phyloP scores from a whole-genome alignment of 2,329 filamentous ascomycete species.

The Fusarium musae region DNA sequence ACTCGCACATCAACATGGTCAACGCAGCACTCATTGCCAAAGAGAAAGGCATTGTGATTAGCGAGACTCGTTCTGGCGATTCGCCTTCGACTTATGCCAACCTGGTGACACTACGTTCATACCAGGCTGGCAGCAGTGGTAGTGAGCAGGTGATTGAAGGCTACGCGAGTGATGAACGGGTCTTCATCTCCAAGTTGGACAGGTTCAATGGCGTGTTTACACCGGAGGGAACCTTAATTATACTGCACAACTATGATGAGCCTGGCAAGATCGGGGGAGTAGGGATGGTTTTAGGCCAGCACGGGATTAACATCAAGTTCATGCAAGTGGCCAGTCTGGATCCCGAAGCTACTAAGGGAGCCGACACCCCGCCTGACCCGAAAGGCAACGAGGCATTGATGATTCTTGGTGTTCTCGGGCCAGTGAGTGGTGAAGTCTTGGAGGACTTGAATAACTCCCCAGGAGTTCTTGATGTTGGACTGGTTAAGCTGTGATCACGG shows the following conservation, averaged over 20 bases:
- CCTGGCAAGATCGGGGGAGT: constrained; percentile 87
- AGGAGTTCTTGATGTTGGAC: constrained; percentile 66
- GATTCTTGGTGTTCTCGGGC: constrained; percentile 79
- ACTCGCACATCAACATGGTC: constrained; percentile 81
- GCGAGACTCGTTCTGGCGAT: constrained; percentile 75
- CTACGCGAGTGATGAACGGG: constrained; percentile 70
- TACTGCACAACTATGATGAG: constrained; percentile 83
- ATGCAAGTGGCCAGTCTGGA: constrained; percentile 76
- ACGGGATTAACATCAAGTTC: constrained; percentile 81
- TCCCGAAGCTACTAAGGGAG: constrained; percentile 37
- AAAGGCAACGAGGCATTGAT: constrained; percentile 77
- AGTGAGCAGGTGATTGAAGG: constrained; percentile 67
- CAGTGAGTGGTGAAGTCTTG: constrained; percentile 67
- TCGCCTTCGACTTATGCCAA: constrained; percentile 74
- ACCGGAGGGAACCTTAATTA: constrained; percentile 78
- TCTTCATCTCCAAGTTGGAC: constrained; percentile 78
- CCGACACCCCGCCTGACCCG: constrained; percentile 33
- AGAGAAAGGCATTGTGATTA: constrained; percentile 81
- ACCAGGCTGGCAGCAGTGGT: constrained; percentile 45
- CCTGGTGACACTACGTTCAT: constrained; percentile 75
- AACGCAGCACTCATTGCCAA: constrained; percentile 81
- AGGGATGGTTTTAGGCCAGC: constrained; percentile 74
- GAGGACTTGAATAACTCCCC: constrained; percentile 60
- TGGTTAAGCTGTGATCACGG: constrained; percentile 56
- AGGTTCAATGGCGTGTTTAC: constrained; percentile 79